Evolutionary conservation across 257 asterid species (phyloP), one percentile per base, ranked within the genome.

Genomic region (Galeopsis tetrahit): DNA sequence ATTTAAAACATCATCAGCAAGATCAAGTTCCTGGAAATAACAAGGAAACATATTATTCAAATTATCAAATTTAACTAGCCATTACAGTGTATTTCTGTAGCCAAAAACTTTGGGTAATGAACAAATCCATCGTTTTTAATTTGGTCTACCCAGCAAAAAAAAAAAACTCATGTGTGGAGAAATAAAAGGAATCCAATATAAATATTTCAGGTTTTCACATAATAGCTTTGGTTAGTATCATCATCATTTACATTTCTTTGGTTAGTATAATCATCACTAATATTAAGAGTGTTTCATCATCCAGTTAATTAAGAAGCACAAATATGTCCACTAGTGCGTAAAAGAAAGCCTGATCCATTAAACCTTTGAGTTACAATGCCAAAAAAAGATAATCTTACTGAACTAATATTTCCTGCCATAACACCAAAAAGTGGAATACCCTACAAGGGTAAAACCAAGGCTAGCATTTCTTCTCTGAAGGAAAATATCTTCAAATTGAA

Each of bases 1-100:
- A 80, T 94, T 87, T 76, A 91, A 84, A 56, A 82, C 86, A 81
- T 85, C 93, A 77, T 91, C 99, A 69, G 87, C 84, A 40, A 94
- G 96, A 84, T 85, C 86, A 83, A 94, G 96, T 80, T 94, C 99
- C 99, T 93, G 93, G 28, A 81, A 66, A 63, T 38, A 75, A 70
- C 57, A 59, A 58, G 58, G 31, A 14, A 17, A 46, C 51, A 43
- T 49, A 69, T 69, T 15, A 72, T 67, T 70, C 59, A 80, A 66
- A 55, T 15, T 52, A 15, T 69, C 40, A 49, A 58, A 60, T 36
- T 59, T 40, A 46, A 75, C 11, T 42, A 43, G 35, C 36, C 63
- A 42, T 34, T 43, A 53, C 55, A 73, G 13, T 43, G 52, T 34
- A 14, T 44, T 44, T 76, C 44, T 42, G 38, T 44, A 14, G 15